Percentiles rank a stretch among this genome's conserved stretches.
phyloP scores from a whole-genome alignment of 345 rosid species.

The Euclidium syriacum region DNA sequence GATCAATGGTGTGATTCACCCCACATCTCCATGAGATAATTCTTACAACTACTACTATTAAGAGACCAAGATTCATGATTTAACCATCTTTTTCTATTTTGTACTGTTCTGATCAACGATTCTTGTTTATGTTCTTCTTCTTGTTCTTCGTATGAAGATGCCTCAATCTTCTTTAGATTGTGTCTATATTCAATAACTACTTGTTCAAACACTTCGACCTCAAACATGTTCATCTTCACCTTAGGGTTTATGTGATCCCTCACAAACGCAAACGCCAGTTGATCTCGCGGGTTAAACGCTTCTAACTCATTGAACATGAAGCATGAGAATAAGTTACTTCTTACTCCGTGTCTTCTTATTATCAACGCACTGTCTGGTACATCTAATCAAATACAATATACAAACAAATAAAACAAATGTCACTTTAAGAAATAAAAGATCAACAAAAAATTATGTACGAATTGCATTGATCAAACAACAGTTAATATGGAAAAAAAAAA shows the following conservation, averaged over 20 bases:
- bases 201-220: conserved; percentile 71
- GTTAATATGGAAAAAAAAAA: neutral
- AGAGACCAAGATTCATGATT: conserved; percentile 27
- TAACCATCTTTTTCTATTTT: conserved; percentile 12
- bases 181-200: conserved; percentile 65
- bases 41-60: conserved; percentile 47
- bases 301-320: conserved; percentile 79
- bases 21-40: conserved; percentile 60
- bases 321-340: conserved; percentile 72
- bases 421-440: neutral
- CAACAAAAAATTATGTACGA: neutral
- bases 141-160: conserved; percentile 11
- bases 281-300: conserved; percentile 83
- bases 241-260: conserved; percentile 57
- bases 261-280: conserved; percentile 69
- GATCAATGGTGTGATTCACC: conserved; percentile 40
- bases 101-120: conserved; percentile 21
- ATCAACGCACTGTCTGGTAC: conserved; percentile 81
- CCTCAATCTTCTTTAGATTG: conserved; percentile 39
- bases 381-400: conserved; percentile 36
- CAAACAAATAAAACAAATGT: neutral
- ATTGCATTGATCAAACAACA: neutral
- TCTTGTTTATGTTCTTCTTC: neutral
- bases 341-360: conserved; percentile 53
- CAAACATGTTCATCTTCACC: conserved; percentile 71